Conservation (phyloP, 495 filamentous ascomycete species). For the Podospora comata region DNA sequence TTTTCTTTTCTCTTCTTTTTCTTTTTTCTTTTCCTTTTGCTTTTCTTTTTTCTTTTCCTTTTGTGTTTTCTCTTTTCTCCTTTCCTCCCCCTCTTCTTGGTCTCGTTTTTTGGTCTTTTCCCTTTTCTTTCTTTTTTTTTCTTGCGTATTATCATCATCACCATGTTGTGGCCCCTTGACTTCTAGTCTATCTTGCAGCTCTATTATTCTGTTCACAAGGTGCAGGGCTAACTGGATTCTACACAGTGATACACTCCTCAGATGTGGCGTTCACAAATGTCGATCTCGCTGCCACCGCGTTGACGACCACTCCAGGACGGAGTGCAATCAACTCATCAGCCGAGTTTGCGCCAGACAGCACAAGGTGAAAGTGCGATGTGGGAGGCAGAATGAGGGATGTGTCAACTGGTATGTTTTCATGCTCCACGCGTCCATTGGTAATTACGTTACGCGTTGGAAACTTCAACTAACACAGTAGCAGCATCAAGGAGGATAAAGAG, state of each 20-base stretch:
- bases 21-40: no score
- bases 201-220: no score
- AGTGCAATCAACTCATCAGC: slow-evolving; percentile 49
- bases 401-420: slow-evolving; percentile 36
- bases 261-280: slow-evolving; percentile 62
- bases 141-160: no score
- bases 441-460: neutral
- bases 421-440: neutral
- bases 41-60: no score
- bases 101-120: no score
- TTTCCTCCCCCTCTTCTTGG: no score
- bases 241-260: slow-evolving; percentile 50
- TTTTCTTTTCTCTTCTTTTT: no score
- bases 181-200: no score
- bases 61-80: no score
- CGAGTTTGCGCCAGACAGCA: slow-evolving; percentile 55
- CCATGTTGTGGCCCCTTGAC: no score
- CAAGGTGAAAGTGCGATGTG: slow-evolving; percentile 34
- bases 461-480: neutral
- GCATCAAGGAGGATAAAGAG: slow-evolving; percentile 48
- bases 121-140: no score
- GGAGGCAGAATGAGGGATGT: slow-evolving; percentile 37
- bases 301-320: slow-evolving; percentile 62
- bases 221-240: neutral
- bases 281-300: slow-evolving; percentile 61